A percentile compares a stretch with the other conserved stretches of the same genome.
Conservation (phyloP, 345 rosid species). For the Salix dunnii region DNA sequence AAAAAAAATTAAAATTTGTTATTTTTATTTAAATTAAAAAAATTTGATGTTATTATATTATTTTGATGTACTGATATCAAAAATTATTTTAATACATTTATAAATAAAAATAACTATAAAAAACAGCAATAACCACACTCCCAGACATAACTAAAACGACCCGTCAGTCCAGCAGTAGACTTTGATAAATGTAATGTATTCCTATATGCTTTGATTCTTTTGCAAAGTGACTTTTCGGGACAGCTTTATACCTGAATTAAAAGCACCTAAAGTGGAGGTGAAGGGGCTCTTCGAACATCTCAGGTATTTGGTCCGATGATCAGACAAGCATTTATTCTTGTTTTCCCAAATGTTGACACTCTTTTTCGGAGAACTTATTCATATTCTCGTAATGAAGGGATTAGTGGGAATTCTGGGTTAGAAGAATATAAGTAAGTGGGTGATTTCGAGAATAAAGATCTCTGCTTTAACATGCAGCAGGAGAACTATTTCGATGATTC, state of each 20-base stretch:
- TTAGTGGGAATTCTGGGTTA: not conserved
- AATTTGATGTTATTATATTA: too few relatives aligned
- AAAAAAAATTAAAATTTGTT: too few relatives aligned
- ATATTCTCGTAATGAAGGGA: slow-evolving; percentile 15
- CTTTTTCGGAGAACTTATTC: slow-evolving; percentile 24
- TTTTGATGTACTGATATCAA: too few relatives aligned
- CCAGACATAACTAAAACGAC: too few relatives aligned
- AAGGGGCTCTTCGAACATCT: not conserved
- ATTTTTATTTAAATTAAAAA: too few relatives aligned
- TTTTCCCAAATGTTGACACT: not conserved
- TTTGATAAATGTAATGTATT: not conserved
- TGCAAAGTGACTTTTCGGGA: not conserved
- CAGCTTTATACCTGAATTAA: not conserved
- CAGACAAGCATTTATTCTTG: slow-evolving; percentile 15
- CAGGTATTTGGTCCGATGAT: not conserved
- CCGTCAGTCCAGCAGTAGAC: not conserved
- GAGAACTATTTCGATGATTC: not conserved
- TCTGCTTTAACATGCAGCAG: not conserved
- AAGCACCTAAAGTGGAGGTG: not conserved
- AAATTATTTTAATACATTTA: too few relatives aligned
- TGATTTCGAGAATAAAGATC: slow-evolving; percentile 34
- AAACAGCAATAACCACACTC: too few relatives aligned
- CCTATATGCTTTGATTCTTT: not conserved
- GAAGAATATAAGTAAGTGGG: slow-evolving; percentile 12
- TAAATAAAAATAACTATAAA: too few relatives aligned